Conservation (phyloP, 495 filamentous ascomycete genomes). For the Tuber brumale region DNA sequence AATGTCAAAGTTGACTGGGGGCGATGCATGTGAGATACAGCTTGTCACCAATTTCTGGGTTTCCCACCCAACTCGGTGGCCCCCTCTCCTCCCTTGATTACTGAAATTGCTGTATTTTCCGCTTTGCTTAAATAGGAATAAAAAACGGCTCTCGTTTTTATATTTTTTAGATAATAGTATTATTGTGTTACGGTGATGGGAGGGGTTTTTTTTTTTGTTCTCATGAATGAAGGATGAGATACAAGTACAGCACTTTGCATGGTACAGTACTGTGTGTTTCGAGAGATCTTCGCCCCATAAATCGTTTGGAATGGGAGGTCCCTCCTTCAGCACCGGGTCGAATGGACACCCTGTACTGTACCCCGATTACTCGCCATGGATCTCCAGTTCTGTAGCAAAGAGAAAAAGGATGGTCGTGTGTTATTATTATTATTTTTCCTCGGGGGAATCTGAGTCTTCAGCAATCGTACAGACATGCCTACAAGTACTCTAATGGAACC, state of each 20-base stretch:
- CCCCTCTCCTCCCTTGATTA: background rate
- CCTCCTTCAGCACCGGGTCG: background rate
- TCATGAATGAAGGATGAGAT: background rate
- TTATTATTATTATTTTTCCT: background rate
- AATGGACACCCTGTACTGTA: background rate
- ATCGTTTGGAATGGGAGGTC: background rate
- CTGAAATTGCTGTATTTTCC: background rate
- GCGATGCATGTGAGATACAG: constrained; percentile 2
- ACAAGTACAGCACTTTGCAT: background rate
- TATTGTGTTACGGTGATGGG: background rate
- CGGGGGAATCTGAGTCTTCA: background rate
- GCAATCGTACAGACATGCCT: background rate
- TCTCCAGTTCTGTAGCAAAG: background rate
- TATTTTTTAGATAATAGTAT: background rate
- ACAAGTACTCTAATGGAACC: background rate
- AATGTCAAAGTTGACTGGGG: constrained; percentile 5
- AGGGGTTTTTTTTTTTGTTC: background rate
- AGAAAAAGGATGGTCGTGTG: background rate
- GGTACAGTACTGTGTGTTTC: background rate
- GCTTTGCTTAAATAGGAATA: background rate
- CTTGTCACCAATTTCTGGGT: background rate
- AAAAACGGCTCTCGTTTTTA: background rate
- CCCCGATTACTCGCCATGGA: background rate
- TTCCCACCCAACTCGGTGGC: background rate
- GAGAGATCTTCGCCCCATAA: background rate